Conservation (phyloP, 179 eudicot species). For the Vitellaria paradoxa region DNA sequence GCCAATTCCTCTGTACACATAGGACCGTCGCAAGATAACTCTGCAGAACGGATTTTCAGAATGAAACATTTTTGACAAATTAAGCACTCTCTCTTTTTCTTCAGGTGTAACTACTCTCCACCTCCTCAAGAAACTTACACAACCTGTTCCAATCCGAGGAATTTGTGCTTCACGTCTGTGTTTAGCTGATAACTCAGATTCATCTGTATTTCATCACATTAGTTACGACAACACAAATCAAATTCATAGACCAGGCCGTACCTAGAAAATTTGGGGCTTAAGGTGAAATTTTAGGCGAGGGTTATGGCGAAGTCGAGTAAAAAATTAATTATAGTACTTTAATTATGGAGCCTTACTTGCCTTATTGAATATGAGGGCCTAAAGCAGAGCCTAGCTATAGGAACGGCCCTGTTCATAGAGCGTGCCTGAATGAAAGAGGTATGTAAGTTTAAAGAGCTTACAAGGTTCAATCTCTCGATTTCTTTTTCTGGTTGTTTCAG, state of each 20-base stretch:
- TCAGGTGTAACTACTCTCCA: slow-evolving; percentile 26
- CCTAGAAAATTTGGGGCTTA: no score
- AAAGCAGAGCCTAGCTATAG: no score
- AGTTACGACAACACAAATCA: background rate
- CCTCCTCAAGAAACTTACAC: slow-evolving; percentile 16
- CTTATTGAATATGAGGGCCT: no score
- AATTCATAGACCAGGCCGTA: background rate
- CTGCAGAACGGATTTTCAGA: slow-evolving; percentile 26
- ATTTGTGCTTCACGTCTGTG: background rate
- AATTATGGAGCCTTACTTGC: no score
- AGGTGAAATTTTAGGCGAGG: no score
- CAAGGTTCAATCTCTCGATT: slow-evolving; percentile 14
- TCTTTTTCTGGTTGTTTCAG: slow-evolving; percentile 18
- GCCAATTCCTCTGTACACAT: slow-evolving; percentile 24
- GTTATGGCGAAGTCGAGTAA: no score
- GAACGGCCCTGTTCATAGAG: background rate
- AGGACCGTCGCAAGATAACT: slow-evolving; percentile 22
- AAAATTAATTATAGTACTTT: no score
- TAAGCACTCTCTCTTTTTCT: slow-evolving; percentile 28
- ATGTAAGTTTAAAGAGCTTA: slow-evolving; percentile 9
- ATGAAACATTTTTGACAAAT: slow-evolving; percentile 21
- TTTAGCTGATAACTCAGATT: slow-evolving; percentile 8
- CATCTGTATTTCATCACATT: slow-evolving; percentile 15
- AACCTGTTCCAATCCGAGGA: slow-evolving; percentile 12
- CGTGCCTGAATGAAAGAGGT: background rate